phyloP scores from a whole-genome alignment of 768 basidiomycete species.

The Psilocybe tampanensis region DNA sequence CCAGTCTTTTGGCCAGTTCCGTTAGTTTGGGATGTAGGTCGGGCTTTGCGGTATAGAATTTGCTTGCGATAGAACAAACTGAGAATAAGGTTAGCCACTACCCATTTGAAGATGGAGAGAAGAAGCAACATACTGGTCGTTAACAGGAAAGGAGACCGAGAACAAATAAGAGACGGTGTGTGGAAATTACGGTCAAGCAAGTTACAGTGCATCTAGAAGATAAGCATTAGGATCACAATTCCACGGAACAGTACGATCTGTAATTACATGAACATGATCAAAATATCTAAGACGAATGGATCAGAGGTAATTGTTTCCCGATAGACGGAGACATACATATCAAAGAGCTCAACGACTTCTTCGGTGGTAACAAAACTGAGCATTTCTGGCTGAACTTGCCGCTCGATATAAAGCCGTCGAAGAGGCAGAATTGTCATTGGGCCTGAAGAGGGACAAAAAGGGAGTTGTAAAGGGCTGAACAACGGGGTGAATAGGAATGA shows the following conservation, averaged over 20 bases:
- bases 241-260: slow-evolving; percentile 9
- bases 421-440: slow-evolving; percentile 89
- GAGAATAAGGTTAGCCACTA: slow-evolving; percentile 4
- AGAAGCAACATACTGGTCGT: slow-evolving; percentile 73
- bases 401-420: slow-evolving; percentile 81
- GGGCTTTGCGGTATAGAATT: slow-evolving; percentile 81
- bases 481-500: background rate
- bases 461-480: slow-evolving; percentile 6
- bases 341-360: slow-evolving; percentile 89
- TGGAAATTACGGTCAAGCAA: slow-evolving; percentile 89
- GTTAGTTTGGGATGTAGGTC: slow-evolving; percentile 81
- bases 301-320: background rate
- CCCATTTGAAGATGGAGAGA: background rate
- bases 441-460: slow-evolving; percentile 41
- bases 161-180: slow-evolving; percentile 91
- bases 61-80: slow-evolving; percentile 96
- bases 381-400: slow-evolving; percentile 93
- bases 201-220: slow-evolving; percentile 69
- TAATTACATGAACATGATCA: slow-evolving; percentile 66
- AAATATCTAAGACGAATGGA: slow-evolving; percentile 57
- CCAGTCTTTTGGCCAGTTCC: slow-evolving; percentile 84
- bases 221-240: slow-evolving; percentile 14
- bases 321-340: slow-evolving; percentile 62
- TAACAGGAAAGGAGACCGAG: slow-evolving; percentile 91
- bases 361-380: slow-evolving; percentile 84